Percentiles rank a stretch among this genome's conserved stretches.
phyloP scores from a whole-genome alignment of 2,329 filamentous ascomycete species.

The Xylariales sp. region DNA sequence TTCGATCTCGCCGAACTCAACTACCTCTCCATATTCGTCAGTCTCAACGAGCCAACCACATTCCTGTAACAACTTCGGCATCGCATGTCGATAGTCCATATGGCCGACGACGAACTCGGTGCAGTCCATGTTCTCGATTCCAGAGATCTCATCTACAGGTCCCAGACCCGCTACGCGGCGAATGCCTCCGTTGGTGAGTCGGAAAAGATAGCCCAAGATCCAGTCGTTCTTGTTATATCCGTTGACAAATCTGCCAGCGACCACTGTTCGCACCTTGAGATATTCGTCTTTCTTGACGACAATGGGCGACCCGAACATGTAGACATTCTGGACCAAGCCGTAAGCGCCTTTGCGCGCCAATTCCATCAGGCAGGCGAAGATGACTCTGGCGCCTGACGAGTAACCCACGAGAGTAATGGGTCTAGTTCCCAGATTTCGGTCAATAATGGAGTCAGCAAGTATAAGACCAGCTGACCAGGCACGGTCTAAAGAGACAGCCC shows the following conservation, averaged over 20 bases:
- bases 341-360: conserved; percentile 78
- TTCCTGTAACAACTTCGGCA: conserved; percentile 81
- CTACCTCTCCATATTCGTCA: too few species aligned
- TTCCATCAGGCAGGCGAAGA: conserved; percentile 86
- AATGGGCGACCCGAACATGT: conserved; percentile 86
- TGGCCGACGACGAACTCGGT: conserved; percentile 83
- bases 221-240: conserved; percentile 93
- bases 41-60: conserved; percentile 89
- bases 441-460: conserved; percentile 87
- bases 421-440: conserved; percentile 83
- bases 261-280: conserved; percentile 71
- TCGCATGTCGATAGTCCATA: conserved; percentile 92
- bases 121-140: conserved; percentile 84
- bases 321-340: conserved; percentile 90
- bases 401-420: conserved; percentile 94
- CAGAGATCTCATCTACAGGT: conserved; percentile 68
- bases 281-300: conserved; percentile 92
- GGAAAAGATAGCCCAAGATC: conserved; percentile 95
- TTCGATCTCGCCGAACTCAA: conserved; percentile 95
- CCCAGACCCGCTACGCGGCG: conserved; percentile 81
- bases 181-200: conserved; percentile 87
- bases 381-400: conserved; percentile 85
- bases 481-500: conserved; percentile 91
- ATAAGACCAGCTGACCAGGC: conserved; percentile 87
- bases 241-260: conserved; percentile 90